Evolutionary conservation across 495 filamentous ascomycete species (phyloP).

Genomic region (Aspergillus avenaceus): DNA sequence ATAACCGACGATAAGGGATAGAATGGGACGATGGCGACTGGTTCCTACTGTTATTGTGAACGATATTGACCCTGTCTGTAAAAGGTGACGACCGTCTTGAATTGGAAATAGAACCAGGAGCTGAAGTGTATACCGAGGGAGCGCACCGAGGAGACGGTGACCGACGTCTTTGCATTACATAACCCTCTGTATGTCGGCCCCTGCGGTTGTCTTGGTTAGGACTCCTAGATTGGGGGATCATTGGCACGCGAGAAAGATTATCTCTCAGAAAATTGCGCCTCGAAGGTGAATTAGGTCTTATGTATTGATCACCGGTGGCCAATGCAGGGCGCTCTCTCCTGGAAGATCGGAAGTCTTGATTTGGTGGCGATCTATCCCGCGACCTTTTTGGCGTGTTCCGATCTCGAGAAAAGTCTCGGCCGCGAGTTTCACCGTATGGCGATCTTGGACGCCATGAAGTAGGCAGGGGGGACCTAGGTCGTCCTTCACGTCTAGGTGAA

Average conservation of each 20-base stretch:
- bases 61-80: conserved; percentile 20
- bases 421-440: conserved; percentile 32
- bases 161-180: conserved; percentile 10
- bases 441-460: conserved; percentile 42
- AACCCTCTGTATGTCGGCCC: conserved; percentile 12
- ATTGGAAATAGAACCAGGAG: conserved; percentile 32
- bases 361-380: conserved; percentile 29
- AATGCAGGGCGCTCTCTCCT: conserved; percentile 19
- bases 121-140: conserved; percentile 26
- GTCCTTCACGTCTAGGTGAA: conserved; percentile 46
- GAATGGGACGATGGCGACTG: conserved; percentile 24
- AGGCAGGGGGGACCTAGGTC: conserved; percentile 37
- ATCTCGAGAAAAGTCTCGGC: conserved; percentile 29
- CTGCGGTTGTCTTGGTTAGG: conserved; percentile 18
- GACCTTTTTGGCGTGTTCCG: conserved; percentile 31
- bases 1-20: conserved; percentile 1
- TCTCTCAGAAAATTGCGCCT: conserved; percentile 14
- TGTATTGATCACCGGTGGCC: conserved; percentile 17
- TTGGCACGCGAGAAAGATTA: conserved; percentile 8
- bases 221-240: conserved; percentile 19
- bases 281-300: conserved; percentile 27
- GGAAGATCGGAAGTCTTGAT: conserved; percentile 22
- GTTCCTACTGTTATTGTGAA: conserved; percentile 14
- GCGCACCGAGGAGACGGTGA: conserved; percentile 27
- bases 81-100: conserved; percentile 38